Evolutionary conservation across 1,284 basidiomycete genomes (phyloP), one percentile per base, ranked within the genome.

Genomic region (Leucoagaricus sp.): DNA sequence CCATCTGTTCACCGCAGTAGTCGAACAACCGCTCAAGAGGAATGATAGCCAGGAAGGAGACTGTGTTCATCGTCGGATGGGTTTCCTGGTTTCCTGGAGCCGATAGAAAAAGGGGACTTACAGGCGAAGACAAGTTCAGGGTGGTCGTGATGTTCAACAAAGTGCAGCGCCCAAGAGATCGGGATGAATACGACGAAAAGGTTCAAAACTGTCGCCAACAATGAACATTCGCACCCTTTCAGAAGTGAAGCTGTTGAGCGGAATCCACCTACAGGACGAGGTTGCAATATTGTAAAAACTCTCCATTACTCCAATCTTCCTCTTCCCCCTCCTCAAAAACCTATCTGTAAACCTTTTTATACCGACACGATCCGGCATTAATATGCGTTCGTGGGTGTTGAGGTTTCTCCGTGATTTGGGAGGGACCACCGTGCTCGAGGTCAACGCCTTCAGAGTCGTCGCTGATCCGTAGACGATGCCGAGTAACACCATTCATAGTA

Each of bases 161-260:
- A 87, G 63, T 87, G 83, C 0, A 80, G 75, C 1, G 72, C 76
- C 86, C 86, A 90, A 7, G 86, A 82, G 31, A 88, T 60, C 0
- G 87, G 86, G 8, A 88, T 75, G 62, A 84, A 76, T 1, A 88
- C 19, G n/a, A 88, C 62, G 29, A 89, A 74, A 0, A 81, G n/a
- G 61, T 87, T 89, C 17, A 87, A 64, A 76, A 79, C 85, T 86
- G n/a, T n/a, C n/a, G n/a, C n/a, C n/a, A n/a, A n/a, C n/a, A n/a
- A n/a, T n/a, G n/a, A n/a, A n/a, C n/a, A n/a, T n/a, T n/a, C n/a
- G n/a, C n/a, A n/a, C n/a, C n/a, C n/a, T n/a, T n/a, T n/a, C n/a
- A n/a, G n/a, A n/a, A n/a, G n/a, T n/a, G n/a, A n/a, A n/a, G n/a
- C n/a, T n/a, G n/a, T n/a, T n/a, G 38, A 31, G 42, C 28, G 34